Percentiles rank a stretch among this genome's conserved stretches.
phyloP scores from a whole-genome alignment of 768 basidiomycete species.

The Tulasnella sp. region DNA sequence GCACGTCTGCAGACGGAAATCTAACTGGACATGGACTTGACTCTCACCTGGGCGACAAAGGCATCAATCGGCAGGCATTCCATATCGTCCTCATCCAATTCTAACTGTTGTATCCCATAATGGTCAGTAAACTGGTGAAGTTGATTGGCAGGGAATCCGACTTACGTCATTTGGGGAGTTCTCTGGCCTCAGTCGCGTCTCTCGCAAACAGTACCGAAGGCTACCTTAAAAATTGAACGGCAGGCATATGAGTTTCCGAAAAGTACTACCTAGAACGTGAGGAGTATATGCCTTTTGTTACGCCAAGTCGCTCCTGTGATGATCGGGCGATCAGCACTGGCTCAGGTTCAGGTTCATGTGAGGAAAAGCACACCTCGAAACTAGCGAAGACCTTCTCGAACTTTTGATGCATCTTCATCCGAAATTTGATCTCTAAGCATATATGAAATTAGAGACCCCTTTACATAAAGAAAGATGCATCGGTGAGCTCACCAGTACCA shows the following conservation, averaged over 20 bases:
- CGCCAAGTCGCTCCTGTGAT: background rate
- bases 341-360: background rate
- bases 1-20: no score
- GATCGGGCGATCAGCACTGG: background rate
- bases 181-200: background rate
- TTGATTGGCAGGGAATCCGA: no score
- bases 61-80: background rate
- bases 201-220: background rate
- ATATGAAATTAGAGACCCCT: background rate
- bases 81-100: background rate
- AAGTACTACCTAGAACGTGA: background rate
- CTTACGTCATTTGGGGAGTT: background rate
- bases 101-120: background rate
- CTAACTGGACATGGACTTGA: background rate
- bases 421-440: background rate
- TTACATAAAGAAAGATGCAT: background rate
- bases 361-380: background rate
- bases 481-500: background rate
- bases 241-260: background rate
- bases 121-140: background rate
- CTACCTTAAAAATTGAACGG: background rate
- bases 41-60: background rate
- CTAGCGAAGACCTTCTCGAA: conserved; percentile 10
- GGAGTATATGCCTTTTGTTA: background rate
- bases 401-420: background rate